These are phyloP conservation scores for Oxalis stricta DNA, from an alignment of 441 rosid species.

Conservation along the genomic window DNA sequence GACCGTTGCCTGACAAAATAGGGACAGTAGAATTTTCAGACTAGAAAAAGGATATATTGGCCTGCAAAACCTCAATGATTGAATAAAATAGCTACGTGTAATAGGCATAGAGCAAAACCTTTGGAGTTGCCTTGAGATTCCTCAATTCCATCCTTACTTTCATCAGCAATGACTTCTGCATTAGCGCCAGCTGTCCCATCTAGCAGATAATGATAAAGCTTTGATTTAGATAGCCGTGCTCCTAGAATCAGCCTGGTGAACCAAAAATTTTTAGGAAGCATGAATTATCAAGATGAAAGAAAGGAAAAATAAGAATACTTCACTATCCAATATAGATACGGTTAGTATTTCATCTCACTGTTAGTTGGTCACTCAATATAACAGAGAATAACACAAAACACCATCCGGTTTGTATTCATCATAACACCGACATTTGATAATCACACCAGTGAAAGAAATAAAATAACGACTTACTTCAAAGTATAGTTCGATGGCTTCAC, in stretches of 20 bases:
- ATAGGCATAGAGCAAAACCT: conserved; percentile 13
- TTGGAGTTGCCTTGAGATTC: conserved; percentile 12
- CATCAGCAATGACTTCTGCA: conserved; percentile 27
- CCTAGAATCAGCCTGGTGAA: conserved; percentile 48
- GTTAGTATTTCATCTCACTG: too few species aligned
- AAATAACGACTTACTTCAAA: conserved; percentile 49
- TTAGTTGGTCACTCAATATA: too few species aligned
- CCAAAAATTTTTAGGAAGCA: conserved; percentile 1
- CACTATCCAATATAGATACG: too few species aligned
- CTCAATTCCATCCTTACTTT: conserved; percentile 21
- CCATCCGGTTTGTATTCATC: background rate
- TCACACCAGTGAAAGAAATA: background rate
- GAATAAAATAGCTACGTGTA: background rate
- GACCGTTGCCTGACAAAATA: conserved; percentile 25
- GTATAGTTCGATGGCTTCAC: conserved; percentile 63
- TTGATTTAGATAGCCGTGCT: conserved; percentile 28
- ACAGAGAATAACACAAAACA: too few species aligned
- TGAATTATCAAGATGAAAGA: background rate
- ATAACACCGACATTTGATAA: background rate
- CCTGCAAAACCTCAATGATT: background rate
- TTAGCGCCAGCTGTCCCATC: conserved; percentile 80
- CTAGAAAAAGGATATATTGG: too few species aligned
- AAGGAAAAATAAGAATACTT: too few species aligned
- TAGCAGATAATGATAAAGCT: conserved; percentile 42
- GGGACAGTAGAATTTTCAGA: background rate